These are phyloP conservation scores for Agastache rugosa DNA, from an alignment of 257 asterid species.

Conservation along the genomic window DNA sequence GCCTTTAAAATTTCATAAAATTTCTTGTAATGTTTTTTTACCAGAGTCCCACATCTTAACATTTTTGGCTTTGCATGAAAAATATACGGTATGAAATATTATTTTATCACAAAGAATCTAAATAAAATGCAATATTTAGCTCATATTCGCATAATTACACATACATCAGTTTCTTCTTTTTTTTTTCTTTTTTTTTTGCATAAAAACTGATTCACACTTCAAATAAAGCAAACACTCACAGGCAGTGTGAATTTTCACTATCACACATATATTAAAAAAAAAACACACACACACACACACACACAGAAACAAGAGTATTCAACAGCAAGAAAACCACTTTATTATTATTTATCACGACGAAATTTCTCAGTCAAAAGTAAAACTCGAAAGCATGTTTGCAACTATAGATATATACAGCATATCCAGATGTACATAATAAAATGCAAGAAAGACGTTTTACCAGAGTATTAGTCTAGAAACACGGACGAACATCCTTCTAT, in stretches of 20 bases:
- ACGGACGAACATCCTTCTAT: background rate
- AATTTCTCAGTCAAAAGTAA: background rate
- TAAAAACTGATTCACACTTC: background rate
- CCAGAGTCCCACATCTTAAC: background rate
- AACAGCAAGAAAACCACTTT: slow-evolving; percentile 6
- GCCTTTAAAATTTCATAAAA: too few relatives aligned
- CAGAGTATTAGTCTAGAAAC: background rate
- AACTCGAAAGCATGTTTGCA: background rate
- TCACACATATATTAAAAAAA: background rate
- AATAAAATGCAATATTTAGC: background rate
- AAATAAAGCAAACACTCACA: background rate
- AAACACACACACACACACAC: too few relatives aligned
- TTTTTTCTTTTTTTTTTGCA: too few relatives aligned
- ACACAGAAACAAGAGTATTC: background rate
- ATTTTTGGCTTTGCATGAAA: background rate
- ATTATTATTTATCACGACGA: background rate
- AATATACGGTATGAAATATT: background rate
- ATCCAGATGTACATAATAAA: background rate
- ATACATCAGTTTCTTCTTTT: background rate
- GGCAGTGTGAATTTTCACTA: background rate
- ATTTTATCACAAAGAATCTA: background rate
- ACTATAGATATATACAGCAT: slow-evolving; percentile 10
- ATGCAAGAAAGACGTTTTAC: background rate
- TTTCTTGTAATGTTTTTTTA: too few relatives aligned
- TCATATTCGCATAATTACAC: background rate